Evolutionary conservation across 768 basidiomycete species (phyloP), one percentile per base, ranked within the genome.

Genomic region (Termitomyces sp.): DNA sequence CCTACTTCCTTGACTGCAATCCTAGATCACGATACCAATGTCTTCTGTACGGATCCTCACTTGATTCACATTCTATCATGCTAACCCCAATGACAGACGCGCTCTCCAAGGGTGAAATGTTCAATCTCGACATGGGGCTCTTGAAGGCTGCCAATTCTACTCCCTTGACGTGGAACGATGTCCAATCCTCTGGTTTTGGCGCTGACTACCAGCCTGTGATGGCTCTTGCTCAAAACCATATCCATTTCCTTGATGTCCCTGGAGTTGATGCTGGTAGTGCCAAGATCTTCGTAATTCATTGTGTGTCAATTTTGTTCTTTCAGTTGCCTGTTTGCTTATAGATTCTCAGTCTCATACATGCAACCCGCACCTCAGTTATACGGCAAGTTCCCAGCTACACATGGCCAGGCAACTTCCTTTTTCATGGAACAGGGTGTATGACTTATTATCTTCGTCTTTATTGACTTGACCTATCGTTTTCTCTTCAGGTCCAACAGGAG

Each of bases 21-120:
- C 59, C 81, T 98, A 34, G 95, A 98, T 73, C 95, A 96, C 62
- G 95, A 98, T 70, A 98, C 95, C 49, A 95, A 96, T 60, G 84
- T 88, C 58, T 88, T 97, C 73, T 95, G 88, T 89, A 69, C 61
- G 78, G 71, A 52, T 52, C 43, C 53, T 45, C 21, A 25, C 40
- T 31, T 44, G 48, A 38, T 16, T 35, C 44, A 11, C 37, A 5
- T 53, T 12, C 29, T 52, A 34, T 49, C 2, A 16, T 58, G 31
- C 59, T 49, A 38, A 53, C 32, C 16, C 54, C 16, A 14, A 37
- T 45, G 21, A 31, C n/a, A 89, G 90, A 91, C 69, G 88, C 86
- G 0, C 73, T 90, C 57, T 87, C 87, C 4, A 73, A 82, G 1
- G 83, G 80, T 44, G 82, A 81, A 53, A 57, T 95, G 2, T 92